phyloP scores from a whole-genome alignment of 305 asterid genomes.

The Fraxinus floribunda region DNA sequence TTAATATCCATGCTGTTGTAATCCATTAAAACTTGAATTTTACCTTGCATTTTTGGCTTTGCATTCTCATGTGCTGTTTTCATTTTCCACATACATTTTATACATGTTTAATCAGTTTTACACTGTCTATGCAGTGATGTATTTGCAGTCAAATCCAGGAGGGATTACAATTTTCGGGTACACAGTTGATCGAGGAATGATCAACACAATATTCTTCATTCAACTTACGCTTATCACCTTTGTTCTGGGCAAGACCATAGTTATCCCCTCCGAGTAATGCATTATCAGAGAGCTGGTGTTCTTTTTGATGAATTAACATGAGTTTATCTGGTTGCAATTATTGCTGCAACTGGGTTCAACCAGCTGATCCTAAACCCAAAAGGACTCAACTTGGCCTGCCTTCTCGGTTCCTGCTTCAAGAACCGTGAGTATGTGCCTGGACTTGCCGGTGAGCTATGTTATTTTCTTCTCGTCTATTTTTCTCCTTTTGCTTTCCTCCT shows the following conservation, averaged over 20 bases:
- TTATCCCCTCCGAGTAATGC: constrained; percentile 35
- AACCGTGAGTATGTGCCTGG: not conserved
- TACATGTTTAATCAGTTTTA: not conserved
- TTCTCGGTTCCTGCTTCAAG: not conserved
- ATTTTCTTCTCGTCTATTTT: not conserved
- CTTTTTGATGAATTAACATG: not conserved
- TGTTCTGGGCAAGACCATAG: constrained; percentile 69
- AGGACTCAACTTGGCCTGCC: not conserved
- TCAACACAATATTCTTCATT: constrained; percentile 76
- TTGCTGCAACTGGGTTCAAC: not conserved
- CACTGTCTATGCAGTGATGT: constrained; percentile 55
- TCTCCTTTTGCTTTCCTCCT: not conserved
- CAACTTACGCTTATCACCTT: constrained; percentile 64
- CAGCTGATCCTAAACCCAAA: not conserved
- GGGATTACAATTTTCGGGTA: constrained; percentile 83
- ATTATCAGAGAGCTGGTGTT: not conserved
- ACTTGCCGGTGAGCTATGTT: constrained; percentile 3
- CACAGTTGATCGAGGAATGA: constrained; percentile 77
- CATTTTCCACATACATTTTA: not conserved
- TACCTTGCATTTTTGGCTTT: not conserved
- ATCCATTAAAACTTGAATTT: not conserved
- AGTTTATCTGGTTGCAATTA: not conserved
- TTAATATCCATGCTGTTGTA: not conserved
- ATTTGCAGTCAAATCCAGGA: constrained; percentile 79
- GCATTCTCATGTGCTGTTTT: not conserved